Evolutionary conservation across 768 basidiomycete genomes (phyloP).

Genomic region (Wakefieldia striispora): DNA sequence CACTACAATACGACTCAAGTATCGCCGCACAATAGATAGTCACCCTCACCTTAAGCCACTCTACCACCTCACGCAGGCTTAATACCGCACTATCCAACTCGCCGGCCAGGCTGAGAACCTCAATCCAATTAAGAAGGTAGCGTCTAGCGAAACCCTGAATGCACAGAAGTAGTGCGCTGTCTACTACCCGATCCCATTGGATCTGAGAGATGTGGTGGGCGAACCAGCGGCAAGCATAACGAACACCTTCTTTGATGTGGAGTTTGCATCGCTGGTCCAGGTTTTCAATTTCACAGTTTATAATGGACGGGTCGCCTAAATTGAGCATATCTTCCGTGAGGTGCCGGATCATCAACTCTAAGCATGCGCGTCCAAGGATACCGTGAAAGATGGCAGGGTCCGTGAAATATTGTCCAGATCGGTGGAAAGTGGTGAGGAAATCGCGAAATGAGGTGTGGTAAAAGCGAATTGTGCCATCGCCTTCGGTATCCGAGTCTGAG

Average conservation of each 20-base stretch:
- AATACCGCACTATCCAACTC: constrained; percentile 13
- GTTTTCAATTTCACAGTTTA: constrained; percentile 15
- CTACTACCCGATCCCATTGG: not conserved
- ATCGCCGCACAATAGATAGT: not conserved
- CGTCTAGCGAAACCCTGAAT: constrained; percentile 9
- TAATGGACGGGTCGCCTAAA: constrained; percentile 7
- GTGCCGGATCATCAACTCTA: constrained; percentile 16
- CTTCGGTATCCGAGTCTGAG: constrained; percentile 3
- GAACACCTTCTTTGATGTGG: constrained; percentile 13
- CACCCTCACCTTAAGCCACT: constrained; percentile 15
- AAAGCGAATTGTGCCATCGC: constrained; percentile 11
- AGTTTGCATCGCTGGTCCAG: constrained; percentile 10
- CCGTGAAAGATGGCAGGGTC: constrained; percentile 11
- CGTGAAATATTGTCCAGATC: constrained; percentile 16
- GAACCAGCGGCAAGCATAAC: constrained; percentile 23
- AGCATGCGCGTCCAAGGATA: constrained; percentile 11
- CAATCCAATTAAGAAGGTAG: constrained; percentile 18
- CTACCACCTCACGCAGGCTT: constrained; percentile 8
- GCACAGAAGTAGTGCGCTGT: constrained; percentile 5
- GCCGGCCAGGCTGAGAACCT: constrained; percentile 19
- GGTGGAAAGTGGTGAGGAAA: constrained; percentile 13
- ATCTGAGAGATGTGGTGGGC: constrained; percentile 14
- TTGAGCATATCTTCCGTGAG: constrained; percentile 14
- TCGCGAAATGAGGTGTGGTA: constrained; percentile 24
- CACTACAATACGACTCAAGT: constrained; percentile 5